Evolutionary conservation across 73 alveolate species (phyloP).

Genomic region (Blepharisma japonicum): DNA sequence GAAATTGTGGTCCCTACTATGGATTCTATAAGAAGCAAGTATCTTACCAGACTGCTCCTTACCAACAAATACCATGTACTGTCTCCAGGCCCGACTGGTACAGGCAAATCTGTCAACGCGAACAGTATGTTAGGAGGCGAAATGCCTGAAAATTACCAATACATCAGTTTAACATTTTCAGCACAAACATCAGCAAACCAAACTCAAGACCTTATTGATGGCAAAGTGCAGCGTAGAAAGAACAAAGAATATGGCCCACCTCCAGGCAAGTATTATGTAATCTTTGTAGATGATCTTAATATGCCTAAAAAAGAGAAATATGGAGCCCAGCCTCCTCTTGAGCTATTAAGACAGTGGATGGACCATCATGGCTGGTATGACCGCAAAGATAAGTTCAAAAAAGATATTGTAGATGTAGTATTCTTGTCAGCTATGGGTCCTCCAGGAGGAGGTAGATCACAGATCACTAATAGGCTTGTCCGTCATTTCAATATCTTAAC

Average conservation of each 20-base stretch:
- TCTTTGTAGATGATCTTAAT: constrained; percentile 99
- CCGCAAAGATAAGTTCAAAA: constrained; percentile 88
- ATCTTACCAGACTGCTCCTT: constrained; percentile 82
- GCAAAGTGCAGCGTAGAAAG: constrained; percentile 93
- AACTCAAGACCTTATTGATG: constrained; percentile 94
- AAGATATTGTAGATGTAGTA: constrained; percentile 91
- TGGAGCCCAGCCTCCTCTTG: constrained; percentile 99
- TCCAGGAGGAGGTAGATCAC: constrained; percentile 99
- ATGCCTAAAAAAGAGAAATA: constrained; percentile 99
- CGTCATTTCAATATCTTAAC: constrained; percentile 95
- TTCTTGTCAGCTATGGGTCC: constrained; percentile 99
- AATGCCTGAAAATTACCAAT: constrained; percentile 92
- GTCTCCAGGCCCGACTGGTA: constrained; percentile 99
- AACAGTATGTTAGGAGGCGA: constrained; percentile 91
- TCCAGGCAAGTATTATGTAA: constrained; percentile 95
- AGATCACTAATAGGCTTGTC: constrained; percentile 93
- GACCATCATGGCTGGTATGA: constrained; percentile 99
- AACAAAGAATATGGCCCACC: constrained; percentile 99
- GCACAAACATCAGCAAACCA: constrained; percentile 99
- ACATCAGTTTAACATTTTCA: constrained; percentile 89
- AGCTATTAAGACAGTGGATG: constrained; percentile 98
- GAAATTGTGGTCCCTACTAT: constrained; percentile 99
- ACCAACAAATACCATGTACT: constrained; percentile 92
- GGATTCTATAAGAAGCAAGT: constrained; percentile 97
- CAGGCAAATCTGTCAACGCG: constrained; percentile 98